phyloP scores from a whole-genome alignment of 1,284 basidiomycete species.

The Ganoderma sinense region DNA sequence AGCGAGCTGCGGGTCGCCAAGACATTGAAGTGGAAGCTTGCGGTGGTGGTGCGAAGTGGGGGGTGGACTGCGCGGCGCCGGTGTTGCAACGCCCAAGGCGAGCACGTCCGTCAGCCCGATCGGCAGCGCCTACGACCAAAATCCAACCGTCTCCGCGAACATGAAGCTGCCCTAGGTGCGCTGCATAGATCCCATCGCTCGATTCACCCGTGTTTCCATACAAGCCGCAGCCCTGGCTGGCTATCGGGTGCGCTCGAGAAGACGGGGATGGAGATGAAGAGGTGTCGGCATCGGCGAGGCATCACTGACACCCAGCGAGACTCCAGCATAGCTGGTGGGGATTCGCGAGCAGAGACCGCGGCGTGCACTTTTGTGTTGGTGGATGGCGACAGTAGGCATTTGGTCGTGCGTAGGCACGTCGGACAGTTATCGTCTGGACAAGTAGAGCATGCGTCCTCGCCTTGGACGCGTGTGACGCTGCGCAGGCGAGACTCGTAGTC shows the following conservation, averaged over 20 bases:
- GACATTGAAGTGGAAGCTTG: constrained; percentile 12
- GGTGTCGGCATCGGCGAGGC: background rate
- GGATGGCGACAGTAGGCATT: constrained; percentile 2
- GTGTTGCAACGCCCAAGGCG: constrained; percentile 8
- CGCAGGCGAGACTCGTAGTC: background rate
- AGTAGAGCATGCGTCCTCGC: constrained; percentile 1
- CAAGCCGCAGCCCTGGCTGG: background rate
- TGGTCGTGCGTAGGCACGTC: constrained; percentile 1
- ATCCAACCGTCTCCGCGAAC: constrained; percentile 12
- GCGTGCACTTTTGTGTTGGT: background rate
- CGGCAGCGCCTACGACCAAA: constrained; percentile 17
- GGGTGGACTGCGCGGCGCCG: constrained; percentile 14
- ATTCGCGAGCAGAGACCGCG: constrained; percentile 3
- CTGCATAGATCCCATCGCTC: constrained; percentile 1
- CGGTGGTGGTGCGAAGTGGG: background rate
- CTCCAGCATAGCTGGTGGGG: background rate
- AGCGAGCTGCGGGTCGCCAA: constrained; percentile 1
- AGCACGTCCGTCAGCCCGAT: constrained; percentile 15
- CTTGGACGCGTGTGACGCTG: constrained; percentile 7
- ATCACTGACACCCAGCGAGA: background rate
- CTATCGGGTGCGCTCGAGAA: background rate
- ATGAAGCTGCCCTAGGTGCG: background rate
- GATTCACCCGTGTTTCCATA: background rate
- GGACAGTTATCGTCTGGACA: constrained; percentile 5
- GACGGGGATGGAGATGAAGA: background rate